Percentiles rank a stretch among this genome's conserved stretches.
Evolutionary conservation across 352 stramenopile species (phyloP).

Genomic region (Salisapilia sapeloensis): DNA sequence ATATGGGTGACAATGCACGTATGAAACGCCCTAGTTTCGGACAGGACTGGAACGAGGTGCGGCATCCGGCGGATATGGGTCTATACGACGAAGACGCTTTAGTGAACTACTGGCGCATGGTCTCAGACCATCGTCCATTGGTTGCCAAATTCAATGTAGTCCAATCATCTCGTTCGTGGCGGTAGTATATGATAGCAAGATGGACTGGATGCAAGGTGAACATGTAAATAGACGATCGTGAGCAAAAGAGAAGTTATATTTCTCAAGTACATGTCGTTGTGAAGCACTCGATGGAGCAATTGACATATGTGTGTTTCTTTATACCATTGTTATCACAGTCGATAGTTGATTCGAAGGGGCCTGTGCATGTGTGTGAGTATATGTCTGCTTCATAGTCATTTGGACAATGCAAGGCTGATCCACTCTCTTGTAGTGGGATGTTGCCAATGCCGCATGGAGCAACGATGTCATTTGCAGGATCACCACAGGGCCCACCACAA

Average conservation of each 20-base stretch:
- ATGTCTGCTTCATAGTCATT: slow-evolving; percentile 26
- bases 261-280: slow-evolving; percentile 20
- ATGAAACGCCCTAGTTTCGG: slow-evolving; percentile 67
- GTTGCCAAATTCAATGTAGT: slow-evolving; percentile 5
- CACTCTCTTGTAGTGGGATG: slow-evolving; percentile 15
- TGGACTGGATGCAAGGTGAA: no score
- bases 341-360: slow-evolving; percentile 22
- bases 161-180: no score
- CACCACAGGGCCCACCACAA: slow-evolving; percentile 25
- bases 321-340: slow-evolving; percentile 27
- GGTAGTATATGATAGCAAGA: no score
- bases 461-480: slow-evolving; percentile 1
- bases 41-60: slow-evolving; percentile 37
- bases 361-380: slow-evolving; percentile 19
- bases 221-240: no score
- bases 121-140: slow-evolving; percentile 24
- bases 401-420: slow-evolving; percentile 9
- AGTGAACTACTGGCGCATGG: slow-evolving; percentile 72
- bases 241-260: no score
- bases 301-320: slow-evolving; percentile 30
- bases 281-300: slow-evolving; percentile 40
- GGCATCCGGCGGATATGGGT: slow-evolving; percentile 12
- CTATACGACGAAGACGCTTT: slow-evolving; percentile 30
- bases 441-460: slow-evolving; percentile 21
- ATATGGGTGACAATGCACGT: slow-evolving; percentile 36